Percentiles rank a stretch among this genome's conserved stretches.
Conservation (phyloP, 805 yeast genomes). For the Pichia deserticola region DNA sequence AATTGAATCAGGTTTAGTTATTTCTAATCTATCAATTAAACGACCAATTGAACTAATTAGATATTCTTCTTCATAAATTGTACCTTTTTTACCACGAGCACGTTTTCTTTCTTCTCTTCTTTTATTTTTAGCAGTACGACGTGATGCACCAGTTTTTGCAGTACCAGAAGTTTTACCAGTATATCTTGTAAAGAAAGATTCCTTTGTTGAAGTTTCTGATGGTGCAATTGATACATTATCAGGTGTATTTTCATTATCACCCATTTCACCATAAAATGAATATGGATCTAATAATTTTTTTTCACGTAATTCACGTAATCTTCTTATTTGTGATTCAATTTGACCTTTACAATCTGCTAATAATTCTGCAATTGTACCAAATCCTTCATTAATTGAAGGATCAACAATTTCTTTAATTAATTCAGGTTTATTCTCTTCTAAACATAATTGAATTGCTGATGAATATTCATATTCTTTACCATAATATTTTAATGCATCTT, state of each 20-base stretch:
- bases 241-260: slow-evolving; percentile 61
- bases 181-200: slow-evolving; percentile 89
- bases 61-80: slow-evolving; percentile 95
- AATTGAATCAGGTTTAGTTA: slow-evolving; percentile 67
- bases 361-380: slow-evolving; percentile 79
- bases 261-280: slow-evolving; percentile 68
- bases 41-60: slow-evolving; percentile 83
- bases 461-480: slow-evolving; percentile 72
- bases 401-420: slow-evolving; percentile 57
- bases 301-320: slow-evolving; percentile 76
- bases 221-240: slow-evolving; percentile 95
- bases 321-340: slow-evolving; percentile 68
- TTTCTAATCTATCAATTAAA: slow-evolving; percentile 70
- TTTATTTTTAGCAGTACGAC: slow-evolving; percentile 85
- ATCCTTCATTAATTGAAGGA: slow-evolving; percentile 75
- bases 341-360: slow-evolving; percentile 92
- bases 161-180: slow-evolving; percentile 96
- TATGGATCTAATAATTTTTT: slow-evolving; percentile 83
- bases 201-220: slow-evolving; percentile 85
- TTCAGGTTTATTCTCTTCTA: slow-evolving; percentile 35
- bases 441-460: slow-evolving; percentile 64
- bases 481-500: slow-evolving; percentile 55
- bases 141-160: slow-evolving; percentile 91
- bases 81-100: slow-evolving; percentile 97
- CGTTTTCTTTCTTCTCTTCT: slow-evolving; percentile 93